These are phyloP conservation scores for Nissolia schottii DNA, from an alignment of 306 rosid species.

Conservation along the genomic window DNA sequence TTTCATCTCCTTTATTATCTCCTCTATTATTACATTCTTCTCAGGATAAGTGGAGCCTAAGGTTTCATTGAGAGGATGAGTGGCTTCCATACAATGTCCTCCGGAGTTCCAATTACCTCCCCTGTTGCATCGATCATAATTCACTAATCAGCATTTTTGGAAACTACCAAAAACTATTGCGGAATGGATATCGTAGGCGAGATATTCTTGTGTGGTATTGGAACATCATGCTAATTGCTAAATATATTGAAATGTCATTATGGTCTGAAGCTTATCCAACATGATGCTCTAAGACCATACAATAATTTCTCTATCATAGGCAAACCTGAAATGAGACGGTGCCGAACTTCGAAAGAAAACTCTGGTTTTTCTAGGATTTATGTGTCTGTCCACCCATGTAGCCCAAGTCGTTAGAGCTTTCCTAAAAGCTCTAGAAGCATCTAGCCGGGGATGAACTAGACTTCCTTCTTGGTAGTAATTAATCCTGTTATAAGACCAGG, in stretches of 20 bases:
- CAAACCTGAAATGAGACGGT: slow-evolving; percentile 96
- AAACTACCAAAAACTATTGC: not conserved
- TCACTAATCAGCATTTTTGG: slow-evolving; percentile 12
- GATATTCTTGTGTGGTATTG: no score
- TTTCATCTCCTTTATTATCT: slow-evolving; percentile 66
- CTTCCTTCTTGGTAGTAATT: slow-evolving; percentile 84
- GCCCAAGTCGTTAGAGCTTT: slow-evolving; percentile 82
- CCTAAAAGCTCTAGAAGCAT: slow-evolving; percentile 63
- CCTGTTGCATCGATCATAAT: slow-evolving; percentile 35
- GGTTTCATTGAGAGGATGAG: slow-evolving; percentile 51
- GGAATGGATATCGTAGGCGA: not conserved
- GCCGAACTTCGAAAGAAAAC: slow-evolving; percentile 85
- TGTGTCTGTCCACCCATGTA: slow-evolving; percentile 72
- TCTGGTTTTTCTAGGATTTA: slow-evolving; percentile 56
- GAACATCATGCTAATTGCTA: no score
- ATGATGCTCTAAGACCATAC: no score
- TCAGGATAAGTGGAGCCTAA: slow-evolving; percentile 31
- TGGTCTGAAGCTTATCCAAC: no score
- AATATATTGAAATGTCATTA: no score
- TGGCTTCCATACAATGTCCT: slow-evolving; percentile 78
- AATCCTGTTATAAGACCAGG: slow-evolving; percentile 46
- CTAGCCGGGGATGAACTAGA: slow-evolving; percentile 69
- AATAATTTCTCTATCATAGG: no score
- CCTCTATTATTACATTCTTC: slow-evolving; percentile 54
- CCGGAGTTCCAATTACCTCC: slow-evolving; percentile 95